Conservation (phyloP, 1,284 basidiomycete species). For the Sanghuangporus sanghuang region DNA sequence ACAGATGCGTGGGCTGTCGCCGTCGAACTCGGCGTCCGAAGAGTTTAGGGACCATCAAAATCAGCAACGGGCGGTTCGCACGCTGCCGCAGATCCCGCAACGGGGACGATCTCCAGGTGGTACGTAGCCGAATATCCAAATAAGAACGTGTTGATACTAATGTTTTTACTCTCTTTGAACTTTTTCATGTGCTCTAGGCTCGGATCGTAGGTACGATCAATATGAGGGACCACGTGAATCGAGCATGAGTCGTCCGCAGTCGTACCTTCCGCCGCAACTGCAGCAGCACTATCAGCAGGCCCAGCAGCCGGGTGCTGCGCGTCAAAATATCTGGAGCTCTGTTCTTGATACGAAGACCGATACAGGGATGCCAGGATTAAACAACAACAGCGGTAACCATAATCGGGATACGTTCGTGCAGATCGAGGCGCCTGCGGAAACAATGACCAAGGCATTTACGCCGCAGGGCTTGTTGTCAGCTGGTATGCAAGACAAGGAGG, state of each 20-base stretch:
- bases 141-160: background rate
- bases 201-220: conserved; percentile 36
- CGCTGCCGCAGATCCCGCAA: conserved; percentile 23
- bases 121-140: background rate
- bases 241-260: conserved; percentile 35
- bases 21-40: conserved; percentile 17
- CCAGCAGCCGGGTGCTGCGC: conserved; percentile 39
- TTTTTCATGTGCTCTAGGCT: background rate
- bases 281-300: conserved; percentile 24
- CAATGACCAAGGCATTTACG: conserved; percentile 88
- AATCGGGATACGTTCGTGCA: conserved; percentile 74
- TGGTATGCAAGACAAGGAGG: conserved; percentile 92
- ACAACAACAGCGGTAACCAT: conserved; percentile 26
- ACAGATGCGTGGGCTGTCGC: conserved; percentile 26
- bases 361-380: conserved; percentile 34
- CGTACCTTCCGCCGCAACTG: conserved; percentile 29
- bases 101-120: conserved; percentile 19
- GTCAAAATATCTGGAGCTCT: conserved; percentile 79
- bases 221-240: conserved; percentile 37
- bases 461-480: conserved; percentile 93
- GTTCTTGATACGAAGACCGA: conserved; percentile 70
- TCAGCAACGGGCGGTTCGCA: conserved; percentile 20
- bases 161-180: background rate
- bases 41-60: conserved; percentile 19
- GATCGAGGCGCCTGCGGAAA: conserved; percentile 66